Conservation (phyloP, 257 asterid genomes). For the Fraxinus quadrangulata region DNA sequence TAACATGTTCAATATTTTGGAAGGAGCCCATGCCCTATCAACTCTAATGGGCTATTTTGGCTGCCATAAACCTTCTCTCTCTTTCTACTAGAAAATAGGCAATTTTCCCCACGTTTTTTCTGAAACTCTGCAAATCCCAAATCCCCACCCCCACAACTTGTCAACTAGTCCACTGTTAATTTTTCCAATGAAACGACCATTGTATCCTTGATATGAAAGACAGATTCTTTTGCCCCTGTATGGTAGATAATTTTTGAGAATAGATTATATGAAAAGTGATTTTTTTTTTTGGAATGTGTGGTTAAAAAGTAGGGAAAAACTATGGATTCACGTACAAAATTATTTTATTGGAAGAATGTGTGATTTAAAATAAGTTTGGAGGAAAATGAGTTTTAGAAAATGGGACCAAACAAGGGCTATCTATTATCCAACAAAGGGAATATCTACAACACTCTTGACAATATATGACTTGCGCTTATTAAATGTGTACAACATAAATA, state of each 20-base stretch:
- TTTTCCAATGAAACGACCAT: slow-evolving; percentile 4
- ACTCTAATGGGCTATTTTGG: background rate
- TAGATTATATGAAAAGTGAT: too few relatives aligned
- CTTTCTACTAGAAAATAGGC: background rate
- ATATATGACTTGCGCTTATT: background rate
- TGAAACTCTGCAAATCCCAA: background rate
- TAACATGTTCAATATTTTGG: background rate
- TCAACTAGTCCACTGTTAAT: background rate
- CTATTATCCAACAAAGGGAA: background rate
- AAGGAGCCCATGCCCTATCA: background rate
- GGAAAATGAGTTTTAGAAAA: too few relatives aligned
- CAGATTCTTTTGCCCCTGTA: too few relatives aligned
- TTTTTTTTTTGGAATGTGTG: too few relatives aligned
- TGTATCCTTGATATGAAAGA: background rate
- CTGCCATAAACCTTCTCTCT: background rate
- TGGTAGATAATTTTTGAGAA: too few relatives aligned
- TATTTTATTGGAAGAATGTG: too few relatives aligned
- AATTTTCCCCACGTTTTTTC: background rate
- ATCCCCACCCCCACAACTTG: background rate
- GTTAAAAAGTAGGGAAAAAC: too few relatives aligned
- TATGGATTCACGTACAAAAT: too few relatives aligned
- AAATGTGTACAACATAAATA: background rate
- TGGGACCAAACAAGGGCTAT: background rate
- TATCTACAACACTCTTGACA: background rate
- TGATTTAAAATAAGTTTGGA: too few relatives aligned